Evolutionary conservation across 2,329 filamentous ascomycete species (phyloP), one percentile per base, ranked within the genome.

Genomic region (Fusarium virguliforme): DNA sequence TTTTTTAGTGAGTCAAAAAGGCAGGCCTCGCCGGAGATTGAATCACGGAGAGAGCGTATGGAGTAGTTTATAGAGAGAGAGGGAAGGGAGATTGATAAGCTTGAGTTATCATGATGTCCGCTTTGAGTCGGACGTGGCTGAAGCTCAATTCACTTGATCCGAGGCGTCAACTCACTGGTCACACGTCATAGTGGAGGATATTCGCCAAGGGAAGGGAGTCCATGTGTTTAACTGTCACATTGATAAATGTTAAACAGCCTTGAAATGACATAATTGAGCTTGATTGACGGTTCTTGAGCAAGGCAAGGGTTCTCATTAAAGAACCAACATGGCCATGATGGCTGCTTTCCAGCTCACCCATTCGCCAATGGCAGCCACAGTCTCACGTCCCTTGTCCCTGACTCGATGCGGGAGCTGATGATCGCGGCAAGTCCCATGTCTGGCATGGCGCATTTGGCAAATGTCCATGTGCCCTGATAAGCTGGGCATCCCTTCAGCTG

Each of bases 401-500:
- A n/a, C 57, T 60, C 2, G 32, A 60, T 38, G 34, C 15, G 34
- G 58, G 22, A 34, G 58, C 46, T 53, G 58, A 60, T 60, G 58
- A 60, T 54, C 58, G 22, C 57, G 34, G 57, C 28, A 60, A 53
- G 12, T 53, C 58, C 46, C 34, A 53, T 35, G 57, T 53, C 43
- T 34, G 48, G 56, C 32, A 48, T 57, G 48, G 56, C 40, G 53
- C 54, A 53, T 53, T 61, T 48, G 37, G 38, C 48, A 56, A 48
- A 37, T 40, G 54, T 5, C 37, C 54, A 57, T 57, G 54, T 41
- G 54, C 54, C 54, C 35, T 38, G 43, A 60, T 64, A 62, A 43
- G 9, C 60, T 65, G 57, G 61, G 43, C 24, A 32, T 67, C 60
- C 64, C 66, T 63, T 69, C 64, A 63, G 34, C 38, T 37, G 18